Evolutionary conservation across 2,329 filamentous ascomycete genomes (phyloP), one percentile per base, ranked within the genome.

Genomic region (Lachnellula subtilissima): DNA sequence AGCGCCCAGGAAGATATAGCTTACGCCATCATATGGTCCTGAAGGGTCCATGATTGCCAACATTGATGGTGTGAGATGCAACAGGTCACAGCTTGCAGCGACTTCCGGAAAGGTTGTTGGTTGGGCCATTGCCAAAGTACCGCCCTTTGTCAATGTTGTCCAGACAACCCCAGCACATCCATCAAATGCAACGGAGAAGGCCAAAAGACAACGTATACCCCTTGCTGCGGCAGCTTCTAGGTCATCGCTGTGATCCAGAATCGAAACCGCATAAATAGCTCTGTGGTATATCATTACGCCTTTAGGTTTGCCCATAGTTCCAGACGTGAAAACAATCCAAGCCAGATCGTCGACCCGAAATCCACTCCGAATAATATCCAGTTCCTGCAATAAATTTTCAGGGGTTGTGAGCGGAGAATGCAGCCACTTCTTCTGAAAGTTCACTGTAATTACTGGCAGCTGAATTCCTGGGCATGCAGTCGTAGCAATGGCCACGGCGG

Each of bases 111-210:
- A 43, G 5, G 19, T 50, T 14, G 28, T 9, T 2, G 42, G 32
- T 6, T 15, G 5, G n/a, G 46, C n/a, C 35, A 54, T 25, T 4
- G 35, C 35, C 9, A 50, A 19, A 8, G 45, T 32, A 2, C 53
- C 58, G 39, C 65, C 58, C 25, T 67, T 58, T 48, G 56, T 59
- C 19, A 67, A 36, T 3, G 64, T 61, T 23, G 43, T 61, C 23
- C 63, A 63, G 15, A 54, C 40, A 50, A 39, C 32, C 17, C 35
- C 14, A 64, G 48, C 40, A 62, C 52, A 50, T 65, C 65, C 66
- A 52, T 69, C 67, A 52, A 69, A 69, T 11, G 61, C 66, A 32
- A 63, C 43, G 2, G 66, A 65, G 39, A 62, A 67, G 15, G 67
- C 40, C 15, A 67, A 39, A 25, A 68, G 50, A n/a, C n/a, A n/a